Conservation (phyloP, 2,329 filamentous ascomycete genomes). For the Saccharata proteae region DNA sequence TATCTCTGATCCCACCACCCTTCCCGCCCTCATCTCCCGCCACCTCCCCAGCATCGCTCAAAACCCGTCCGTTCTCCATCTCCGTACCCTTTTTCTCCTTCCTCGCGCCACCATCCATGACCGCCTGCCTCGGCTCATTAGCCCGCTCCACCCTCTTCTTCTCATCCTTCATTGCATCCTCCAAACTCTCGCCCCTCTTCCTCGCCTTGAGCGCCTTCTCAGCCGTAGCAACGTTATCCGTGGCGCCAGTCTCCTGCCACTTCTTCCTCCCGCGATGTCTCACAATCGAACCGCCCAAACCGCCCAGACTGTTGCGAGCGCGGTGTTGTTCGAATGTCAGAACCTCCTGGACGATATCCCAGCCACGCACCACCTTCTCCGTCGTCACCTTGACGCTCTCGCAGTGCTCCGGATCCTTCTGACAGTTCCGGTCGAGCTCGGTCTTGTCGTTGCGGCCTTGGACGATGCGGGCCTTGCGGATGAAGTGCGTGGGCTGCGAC, state of each 20-base stretch:
- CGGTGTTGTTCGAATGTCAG: background rate
- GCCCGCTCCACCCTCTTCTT: background rate
- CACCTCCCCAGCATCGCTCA: background rate
- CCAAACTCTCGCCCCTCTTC: background rate
- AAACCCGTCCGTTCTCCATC: background rate
- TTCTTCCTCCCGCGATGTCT: background rate
- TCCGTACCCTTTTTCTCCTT: background rate
- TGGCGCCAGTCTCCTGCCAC: background rate
- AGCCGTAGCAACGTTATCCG: background rate
- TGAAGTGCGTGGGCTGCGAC: constrained; percentile 40
- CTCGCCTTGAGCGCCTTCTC: background rate
- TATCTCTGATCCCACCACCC: too few relatives aligned
- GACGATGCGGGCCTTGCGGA: constrained; percentile 46
- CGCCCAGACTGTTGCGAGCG: too few relatives aligned
- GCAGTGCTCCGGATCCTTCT: background rate
- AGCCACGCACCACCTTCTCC: constrained; percentile 7
- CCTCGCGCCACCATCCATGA: background rate
- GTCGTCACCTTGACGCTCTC: background rate
- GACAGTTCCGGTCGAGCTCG: constrained; percentile 6
- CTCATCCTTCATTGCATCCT: background rate
- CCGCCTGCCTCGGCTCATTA: background rate
- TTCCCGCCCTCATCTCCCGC: too few relatives aligned
- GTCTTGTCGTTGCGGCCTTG: constrained; percentile 42
- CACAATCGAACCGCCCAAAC: background rate
- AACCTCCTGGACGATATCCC: constrained; percentile 11